Evolutionary conservation across 2,329 filamentous ascomycete species (phyloP), one percentile per base, ranked within the genome.

Genomic region (Capronia americana): DNA sequence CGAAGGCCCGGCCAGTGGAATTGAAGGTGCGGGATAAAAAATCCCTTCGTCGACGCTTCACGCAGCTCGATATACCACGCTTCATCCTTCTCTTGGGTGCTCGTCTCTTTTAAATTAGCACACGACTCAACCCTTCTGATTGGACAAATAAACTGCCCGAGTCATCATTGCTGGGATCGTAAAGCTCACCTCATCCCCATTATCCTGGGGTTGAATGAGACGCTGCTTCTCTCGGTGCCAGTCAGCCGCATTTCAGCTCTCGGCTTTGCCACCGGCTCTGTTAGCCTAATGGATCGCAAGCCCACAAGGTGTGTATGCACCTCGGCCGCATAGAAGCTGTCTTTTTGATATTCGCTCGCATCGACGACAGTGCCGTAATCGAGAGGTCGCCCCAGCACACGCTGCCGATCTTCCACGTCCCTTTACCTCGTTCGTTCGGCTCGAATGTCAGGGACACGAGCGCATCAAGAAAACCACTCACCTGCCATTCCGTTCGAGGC

Each of bases 111-210:
- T 44, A 7, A 0, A 8, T n/a, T 44, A 28, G 26, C 20, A 28
- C 23, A 20, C 23, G n/a, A 5, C 6, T 6, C 10, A 11, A 10
- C 8, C 20, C 8, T 26, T 26, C 14, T n/a, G 48, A 17, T 24
- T 26, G 26, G n/a, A 53, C 23, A 20, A 53, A 10, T n/a, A 5
- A n/a, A 10, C n/a, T 17, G n/a, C 6, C 14, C 11, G 20, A 53
- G 20, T 26, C 48, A 24, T 26, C 48, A 24, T 28, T 53, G 11
- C 14, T 28, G 28, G 53, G n/a, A 24, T 55, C 53, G 53, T 55
- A 34, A 55, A 30, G 53, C 53, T 55, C 53, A 55, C 53, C 24
- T 55, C 53, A 55, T 28, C 26, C 28, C 28, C 26, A 51, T 23
- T 24, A 23, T n/a, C 26, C 14, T 26, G 48, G 48, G 48, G 48